Percentiles rank a stretch among this genome's conserved stretches.
These are phyloP conservation scores for Alloteropsis angusta DNA, from an alignment of 202 grass and related monocot species.

Conservation along the genomic window DNA sequence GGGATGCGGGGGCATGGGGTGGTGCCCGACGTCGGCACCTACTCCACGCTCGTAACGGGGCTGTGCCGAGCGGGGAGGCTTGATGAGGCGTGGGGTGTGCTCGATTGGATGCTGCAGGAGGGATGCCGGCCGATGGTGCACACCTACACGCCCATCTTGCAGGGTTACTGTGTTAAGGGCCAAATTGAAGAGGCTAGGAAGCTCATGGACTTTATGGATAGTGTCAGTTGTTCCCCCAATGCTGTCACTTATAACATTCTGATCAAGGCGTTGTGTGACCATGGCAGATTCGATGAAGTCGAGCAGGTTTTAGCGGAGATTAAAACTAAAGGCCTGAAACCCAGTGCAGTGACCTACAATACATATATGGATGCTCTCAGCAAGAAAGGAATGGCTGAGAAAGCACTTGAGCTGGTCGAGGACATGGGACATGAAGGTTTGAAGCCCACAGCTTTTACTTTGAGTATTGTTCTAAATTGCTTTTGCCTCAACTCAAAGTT, in stretches of 20 bases:
- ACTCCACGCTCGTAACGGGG: constrained; percentile 59
- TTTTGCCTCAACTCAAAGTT: constrained; percentile 42
- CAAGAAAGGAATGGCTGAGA: constrained; percentile 38
- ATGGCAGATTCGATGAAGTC: constrained; percentile 47
- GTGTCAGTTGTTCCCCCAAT: constrained; percentile 41
- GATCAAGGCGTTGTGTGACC: constrained; percentile 47
- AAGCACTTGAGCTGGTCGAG: constrained; percentile 47
- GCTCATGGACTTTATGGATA: constrained; percentile 47
- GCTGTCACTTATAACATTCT: constrained; percentile 66
- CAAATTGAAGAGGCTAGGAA: constrained; percentile 55
- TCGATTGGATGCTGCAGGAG: constrained; percentile 60
- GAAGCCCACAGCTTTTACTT: constrained; percentile 45
- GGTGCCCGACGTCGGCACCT: constrained; percentile 41
- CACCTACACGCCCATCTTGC: constrained; percentile 63
- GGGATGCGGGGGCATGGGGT: constrained; percentile 22
- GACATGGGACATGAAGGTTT: constrained; percentile 45
- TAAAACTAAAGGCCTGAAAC: constrained; percentile 39
- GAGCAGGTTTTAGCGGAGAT: constrained; percentile 38
- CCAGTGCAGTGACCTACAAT: constrained; percentile 58
- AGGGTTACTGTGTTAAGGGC: constrained; percentile 51
- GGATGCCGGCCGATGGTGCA: constrained; percentile 43
- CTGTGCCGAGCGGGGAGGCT: constrained; percentile 43
- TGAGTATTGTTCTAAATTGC: constrained; percentile 64
- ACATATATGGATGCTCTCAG: constrained; percentile 71
- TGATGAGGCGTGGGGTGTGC: constrained; percentile 43